Evolutionary conservation across 441 rosid species (phyloP).

Genomic region (Croton laevigatus): DNA sequence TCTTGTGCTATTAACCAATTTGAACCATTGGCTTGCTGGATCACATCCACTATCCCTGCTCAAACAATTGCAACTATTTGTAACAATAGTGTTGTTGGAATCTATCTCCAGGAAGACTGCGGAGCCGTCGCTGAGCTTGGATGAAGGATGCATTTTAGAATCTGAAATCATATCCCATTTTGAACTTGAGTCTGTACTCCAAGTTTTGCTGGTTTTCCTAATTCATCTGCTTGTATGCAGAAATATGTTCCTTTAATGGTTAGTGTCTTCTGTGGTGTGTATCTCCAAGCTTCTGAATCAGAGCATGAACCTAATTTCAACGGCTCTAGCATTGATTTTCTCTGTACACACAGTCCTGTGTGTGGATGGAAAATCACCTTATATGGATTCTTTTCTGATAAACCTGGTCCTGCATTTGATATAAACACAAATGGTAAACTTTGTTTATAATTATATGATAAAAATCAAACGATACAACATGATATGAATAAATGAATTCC

Average conservation of each 20-base stretch:
- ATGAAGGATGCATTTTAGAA: conserved; percentile 70
- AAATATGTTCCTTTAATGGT: conserved; percentile 48
- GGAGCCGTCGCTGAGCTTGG: conserved; percentile 34
- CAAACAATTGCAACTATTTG: conserved; percentile 58
- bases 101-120: conserved; percentile 70
- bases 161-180: conserved; percentile 63
- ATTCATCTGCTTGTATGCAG: conserved; percentile 56
- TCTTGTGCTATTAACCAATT: conserved; percentile 69
- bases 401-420: conserved; percentile 62
- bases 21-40: conserved; percentile 87
- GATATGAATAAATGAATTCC: neutral
- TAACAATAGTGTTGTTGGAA: conserved; percentile 37
- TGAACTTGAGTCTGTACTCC: conserved; percentile 36
- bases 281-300: conserved; percentile 58
- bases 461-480: neutral
- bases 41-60: conserved; percentile 46
- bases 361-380: conserved; percentile 73
- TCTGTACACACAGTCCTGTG: conserved; percentile 57
- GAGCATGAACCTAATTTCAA: conserved; percentile 60
- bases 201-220: conserved; percentile 40
- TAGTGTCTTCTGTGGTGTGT: conserved; percentile 43
- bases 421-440: conserved; percentile 1
- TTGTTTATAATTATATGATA: neutral
- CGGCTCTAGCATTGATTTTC: conserved; percentile 41
- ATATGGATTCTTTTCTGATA: conserved; percentile 42